Evolutionary conservation across 2,329 filamentous ascomycete species (phyloP).

Genomic region (Fusarium setosum): DNA sequence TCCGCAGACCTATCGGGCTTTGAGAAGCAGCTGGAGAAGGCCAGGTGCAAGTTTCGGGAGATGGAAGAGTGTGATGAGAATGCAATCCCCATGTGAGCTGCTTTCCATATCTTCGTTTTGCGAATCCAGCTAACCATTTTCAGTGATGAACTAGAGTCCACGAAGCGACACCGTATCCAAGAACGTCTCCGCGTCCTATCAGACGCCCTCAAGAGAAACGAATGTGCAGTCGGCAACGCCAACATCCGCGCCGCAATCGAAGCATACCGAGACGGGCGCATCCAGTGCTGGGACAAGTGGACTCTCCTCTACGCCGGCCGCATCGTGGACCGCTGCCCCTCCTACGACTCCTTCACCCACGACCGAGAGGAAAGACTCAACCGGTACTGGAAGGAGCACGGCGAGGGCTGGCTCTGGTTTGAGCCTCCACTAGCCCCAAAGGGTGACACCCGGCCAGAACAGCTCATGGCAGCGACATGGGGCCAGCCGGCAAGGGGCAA

Average conservation of each 20-base stretch:
- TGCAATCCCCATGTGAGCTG: conserved; percentile 30
- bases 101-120: neutral
- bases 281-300: conserved; percentile 40
- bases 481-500: conserved; percentile 23
- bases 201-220: conserved; percentile 11
- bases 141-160: conserved; percentile 40
- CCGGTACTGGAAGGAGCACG: conserved; percentile 33
- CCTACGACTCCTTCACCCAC: conserved; percentile 40
- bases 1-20: conserved; percentile 35
- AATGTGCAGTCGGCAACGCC: conserved; percentile 12
- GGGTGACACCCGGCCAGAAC: conserved; percentile 18
- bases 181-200: conserved; percentile 13
- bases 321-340: conserved; percentile 32
- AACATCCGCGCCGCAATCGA: conserved; percentile 37
- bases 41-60: conserved; percentile 10
- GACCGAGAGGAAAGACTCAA: conserved; percentile 37
- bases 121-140: conserved; percentile 5
- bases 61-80: conserved; percentile 41
- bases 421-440: conserved; percentile 35
- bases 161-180: conserved; percentile 28
- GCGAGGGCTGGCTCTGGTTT: conserved; percentile 43
- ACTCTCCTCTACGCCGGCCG: conserved; percentile 38
- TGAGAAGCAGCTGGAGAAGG: conserved; percentile 26
- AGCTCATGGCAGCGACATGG: conserved; percentile 41
- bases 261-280: conserved; percentile 31